Evolutionary conservation across 1,139 yeast species (phyloP), one percentile per base, ranked within the genome.

Genomic region (Taphrina wiesneri): DNA sequence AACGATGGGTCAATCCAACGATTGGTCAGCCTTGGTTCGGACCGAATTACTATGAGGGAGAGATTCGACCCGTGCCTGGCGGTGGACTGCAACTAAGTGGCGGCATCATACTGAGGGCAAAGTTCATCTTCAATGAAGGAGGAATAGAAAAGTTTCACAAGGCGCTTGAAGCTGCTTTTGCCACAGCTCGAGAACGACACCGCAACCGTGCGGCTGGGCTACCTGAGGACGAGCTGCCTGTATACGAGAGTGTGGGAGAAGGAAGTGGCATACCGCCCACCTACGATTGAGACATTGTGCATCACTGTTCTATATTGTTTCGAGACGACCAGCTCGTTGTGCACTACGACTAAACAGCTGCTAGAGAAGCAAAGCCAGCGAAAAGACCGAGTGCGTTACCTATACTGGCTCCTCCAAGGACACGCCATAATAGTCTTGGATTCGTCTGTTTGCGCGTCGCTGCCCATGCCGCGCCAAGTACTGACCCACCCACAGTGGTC

Each of bases 11-110:
- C 19, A 49, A 51, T 30, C 57, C 64, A 19, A 34, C 34, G 19
- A 52, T 60, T 43, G 51, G 47, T 25, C 64, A 60, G 52, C 64
- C 64, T 6, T 60, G 64, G 64, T 60, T 60, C 47, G 57, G 64
- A 21, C 57, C 64, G 19, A 60, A 60, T 21, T 53, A 21, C 11
- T 60, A 60, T n/a, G 57, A 49, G 7, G 64, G 64, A 23, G 64
- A 60, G 21, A 45, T 60, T 9, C 49, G 43, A 19, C 64, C 64
- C 13, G 32, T 47, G 25, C 41, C 64, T 5, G 64, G 57, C 23
- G 64, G 64, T 11, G 64, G 64, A 9, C 57, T 60, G 36, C 56
- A 60, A 25, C 32, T 60, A 6, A 39, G 49, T 19, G 59, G 59
- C 2, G 59, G 59, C 49, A 54, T 54, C 34, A 39, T 28, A 9